Percentiles rank a stretch among this genome's conserved stretches.
These are phyloP conservation scores for Thelonectria rubi DNA, from an alignment of 2,329 filamentous ascomycete species.

Conservation along the genomic window DNA sequence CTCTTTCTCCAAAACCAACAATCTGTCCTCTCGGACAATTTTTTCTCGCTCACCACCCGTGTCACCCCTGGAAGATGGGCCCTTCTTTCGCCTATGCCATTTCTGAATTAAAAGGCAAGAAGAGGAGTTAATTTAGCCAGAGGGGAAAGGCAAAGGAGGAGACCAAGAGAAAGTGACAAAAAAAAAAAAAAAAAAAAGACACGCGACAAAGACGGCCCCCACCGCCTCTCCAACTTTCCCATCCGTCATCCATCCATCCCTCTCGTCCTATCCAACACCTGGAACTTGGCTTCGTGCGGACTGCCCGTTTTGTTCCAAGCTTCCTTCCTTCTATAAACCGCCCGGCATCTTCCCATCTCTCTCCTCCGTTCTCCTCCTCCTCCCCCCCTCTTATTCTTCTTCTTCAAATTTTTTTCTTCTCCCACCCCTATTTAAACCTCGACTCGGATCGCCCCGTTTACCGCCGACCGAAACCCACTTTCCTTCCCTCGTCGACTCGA, in stretches of 20 bases:
- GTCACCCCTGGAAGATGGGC: neutral
- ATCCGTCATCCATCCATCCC: neutral
- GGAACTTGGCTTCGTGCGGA: too few relatives aligned
- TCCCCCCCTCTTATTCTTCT: too few relatives aligned
- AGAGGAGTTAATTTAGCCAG: neutral
- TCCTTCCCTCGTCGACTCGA: too few relatives aligned
- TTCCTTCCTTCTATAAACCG: too few relatives aligned
- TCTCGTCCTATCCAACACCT: neutral
- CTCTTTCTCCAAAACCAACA: too few relatives aligned
- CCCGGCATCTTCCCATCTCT: too few relatives aligned
- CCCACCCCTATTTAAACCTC: too few relatives aligned
- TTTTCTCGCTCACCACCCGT: neutral
- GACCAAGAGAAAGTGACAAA: neutral
- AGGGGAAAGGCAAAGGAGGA: neutral
- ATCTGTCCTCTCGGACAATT: neutral
- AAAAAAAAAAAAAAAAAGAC: slow-evolving; percentile 20
- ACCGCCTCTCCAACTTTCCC: slow-evolving; percentile 9
- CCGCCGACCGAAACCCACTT: too few relatives aligned
- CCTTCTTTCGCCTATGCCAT: neutral
- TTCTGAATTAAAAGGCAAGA: neutral
- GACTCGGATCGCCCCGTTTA: too few relatives aligned
- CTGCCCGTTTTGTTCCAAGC: too few relatives aligned
- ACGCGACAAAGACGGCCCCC: slow-evolving; percentile 17
- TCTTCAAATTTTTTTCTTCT: too few relatives aligned
- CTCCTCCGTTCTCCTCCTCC: too few relatives aligned